Evolutionary conservation across 768 basidiomycete genomes (phyloP).

Genomic region (Suillus subaureus): DNA sequence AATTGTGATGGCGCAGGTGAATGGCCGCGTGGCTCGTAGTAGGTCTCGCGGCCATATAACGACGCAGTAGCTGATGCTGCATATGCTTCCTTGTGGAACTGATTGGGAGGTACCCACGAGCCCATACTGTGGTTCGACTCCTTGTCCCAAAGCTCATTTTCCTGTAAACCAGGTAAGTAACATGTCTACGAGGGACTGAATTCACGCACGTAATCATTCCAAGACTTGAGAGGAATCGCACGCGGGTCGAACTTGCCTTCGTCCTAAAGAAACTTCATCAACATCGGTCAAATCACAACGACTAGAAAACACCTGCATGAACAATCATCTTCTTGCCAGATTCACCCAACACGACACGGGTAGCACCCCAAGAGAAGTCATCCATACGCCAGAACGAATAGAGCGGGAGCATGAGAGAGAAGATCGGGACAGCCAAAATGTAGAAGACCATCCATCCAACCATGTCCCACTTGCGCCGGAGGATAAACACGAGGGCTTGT

Average conservation of each 20-base stretch:
- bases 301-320: conserved; percentile 61
- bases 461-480: conserved; percentile 98
- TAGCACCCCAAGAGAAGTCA: conserved; percentile 95
- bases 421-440: conserved; percentile 90
- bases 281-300: conserved; percentile 4
- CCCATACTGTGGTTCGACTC: conserved; percentile 95
- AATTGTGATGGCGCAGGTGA: conserved; percentile 78
- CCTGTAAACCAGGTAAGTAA: conserved; percentile 41
- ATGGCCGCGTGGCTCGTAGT: conserved; percentile 73
- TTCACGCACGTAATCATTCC: conserved; percentile 87
- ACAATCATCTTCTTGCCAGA: conserved; percentile 94
- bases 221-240: conserved; percentile 92
- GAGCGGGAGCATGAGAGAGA: conserved; percentile 90
- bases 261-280: conserved; percentile 54
- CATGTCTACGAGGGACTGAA: neutral
- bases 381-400: conserved; percentile 99
- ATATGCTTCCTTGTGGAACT: conserved; percentile 72
- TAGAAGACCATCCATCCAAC: conserved; percentile 98
- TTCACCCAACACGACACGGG: conserved; percentile 92
- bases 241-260: conserved; percentile 97
- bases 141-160: conserved; percentile 97
- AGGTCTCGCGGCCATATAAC: conserved; percentile 85
- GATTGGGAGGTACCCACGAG: conserved; percentile 84
- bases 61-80: conserved; percentile 79
- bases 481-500: conserved; percentile 88